Evolutionary conservation across 495 filamentous ascomycete genomes (phyloP).

Genomic region (Podospora comata): DNA sequence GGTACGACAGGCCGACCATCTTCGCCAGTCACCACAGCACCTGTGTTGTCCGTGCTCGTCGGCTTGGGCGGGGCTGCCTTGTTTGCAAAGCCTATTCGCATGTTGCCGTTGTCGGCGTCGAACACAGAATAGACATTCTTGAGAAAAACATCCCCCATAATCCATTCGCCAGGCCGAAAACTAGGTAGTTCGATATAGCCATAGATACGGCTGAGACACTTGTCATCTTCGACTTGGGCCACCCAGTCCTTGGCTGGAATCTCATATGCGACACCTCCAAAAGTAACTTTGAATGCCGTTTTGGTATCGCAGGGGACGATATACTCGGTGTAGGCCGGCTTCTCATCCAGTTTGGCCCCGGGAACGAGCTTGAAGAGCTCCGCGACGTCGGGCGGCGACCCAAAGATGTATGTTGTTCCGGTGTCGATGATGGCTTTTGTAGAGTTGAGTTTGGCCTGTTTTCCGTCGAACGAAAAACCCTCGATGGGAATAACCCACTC

Average conservation of each 20-base stretch:
- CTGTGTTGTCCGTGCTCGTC: slow-evolving; percentile 15
- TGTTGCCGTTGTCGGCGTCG: slow-evolving; percentile 62
- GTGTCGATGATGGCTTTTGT: slow-evolving; percentile 72
- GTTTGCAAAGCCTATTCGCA: slow-evolving; percentile 49
- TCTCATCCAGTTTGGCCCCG: slow-evolving; percentile 39
- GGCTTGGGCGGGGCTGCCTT: slow-evolving; percentile 30
- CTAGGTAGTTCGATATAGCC: slow-evolving; percentile 36
- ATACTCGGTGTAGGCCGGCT: slow-evolving; percentile 53
- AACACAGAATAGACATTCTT: slow-evolving; percentile 92
- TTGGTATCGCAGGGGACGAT: slow-evolving; percentile 68
- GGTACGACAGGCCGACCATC: slow-evolving; percentile 14
- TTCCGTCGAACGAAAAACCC: slow-evolving; percentile 57
- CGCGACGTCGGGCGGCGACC: slow-evolving; percentile 61
- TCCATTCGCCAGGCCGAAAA: slow-evolving; percentile 52
- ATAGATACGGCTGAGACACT: slow-evolving; percentile 66
- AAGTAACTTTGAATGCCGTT: slow-evolving; percentile 36
- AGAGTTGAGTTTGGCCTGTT: slow-evolving; percentile 46
- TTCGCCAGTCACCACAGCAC: slow-evolving; percentile 14
- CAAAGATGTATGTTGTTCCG: slow-evolving; percentile 72
- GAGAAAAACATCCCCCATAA: slow-evolving; percentile 78
- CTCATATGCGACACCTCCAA: slow-evolving; percentile 54
- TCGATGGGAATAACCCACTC: slow-evolving; percentile 70
- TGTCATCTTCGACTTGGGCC: slow-evolving; percentile 41
- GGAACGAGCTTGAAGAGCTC: slow-evolving; percentile 64
- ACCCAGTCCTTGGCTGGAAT: slow-evolving; percentile 69